phyloP scores from a whole-genome alignment of 495 filamentous ascomycete genomes.

The Podospora pseudocomata region DNA sequence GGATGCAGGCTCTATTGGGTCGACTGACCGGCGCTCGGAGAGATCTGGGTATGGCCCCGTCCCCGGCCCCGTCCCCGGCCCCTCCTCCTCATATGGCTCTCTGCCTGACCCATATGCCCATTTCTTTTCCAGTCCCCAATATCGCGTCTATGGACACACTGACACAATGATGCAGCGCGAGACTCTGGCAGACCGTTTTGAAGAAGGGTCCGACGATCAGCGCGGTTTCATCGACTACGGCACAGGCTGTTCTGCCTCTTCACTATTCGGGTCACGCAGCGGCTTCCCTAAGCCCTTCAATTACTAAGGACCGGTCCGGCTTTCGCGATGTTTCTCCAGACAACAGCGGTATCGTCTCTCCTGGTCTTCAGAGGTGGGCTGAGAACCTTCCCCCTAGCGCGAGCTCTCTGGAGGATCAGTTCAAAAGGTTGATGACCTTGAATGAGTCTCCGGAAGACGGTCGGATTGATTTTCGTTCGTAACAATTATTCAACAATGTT shows the following conservation, averaged over 20 bases:
- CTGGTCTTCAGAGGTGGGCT: constrained; percentile 33
- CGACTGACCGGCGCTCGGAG: constrained; percentile 25
- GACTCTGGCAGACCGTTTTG: constrained; percentile 42
- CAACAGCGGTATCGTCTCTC: constrained; percentile 22
- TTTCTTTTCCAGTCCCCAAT: neutral
- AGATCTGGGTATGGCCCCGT: constrained; percentile 23
- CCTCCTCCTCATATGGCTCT: neutral
- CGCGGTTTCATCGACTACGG: constrained; percentile 45
- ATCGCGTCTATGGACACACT: neutral
- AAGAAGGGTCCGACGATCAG: constrained; percentile 45
- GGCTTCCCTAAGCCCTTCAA: constrained; percentile 41
- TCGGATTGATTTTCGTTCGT: constrained; percentile 17
- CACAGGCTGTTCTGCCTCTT: constrained; percentile 46
- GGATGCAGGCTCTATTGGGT: constrained; percentile 17
- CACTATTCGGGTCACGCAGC: constrained; percentile 43
- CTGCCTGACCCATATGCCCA: neutral
- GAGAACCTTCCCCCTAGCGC: constrained; percentile 42
- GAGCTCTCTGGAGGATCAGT: constrained; percentile 30
- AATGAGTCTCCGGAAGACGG: constrained; percentile 15
- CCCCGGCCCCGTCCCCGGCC: constrained; percentile 1
- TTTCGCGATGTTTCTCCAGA: constrained; percentile 23
- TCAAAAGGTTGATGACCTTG: constrained; percentile 24
- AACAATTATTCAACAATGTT: neutral
- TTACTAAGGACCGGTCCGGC: constrained; percentile 29
- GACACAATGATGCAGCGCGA: constrained; percentile 18